Conservation (phyloP, 2,329 filamentous ascomycete species). For the Arachnomyces sp. region DNA sequence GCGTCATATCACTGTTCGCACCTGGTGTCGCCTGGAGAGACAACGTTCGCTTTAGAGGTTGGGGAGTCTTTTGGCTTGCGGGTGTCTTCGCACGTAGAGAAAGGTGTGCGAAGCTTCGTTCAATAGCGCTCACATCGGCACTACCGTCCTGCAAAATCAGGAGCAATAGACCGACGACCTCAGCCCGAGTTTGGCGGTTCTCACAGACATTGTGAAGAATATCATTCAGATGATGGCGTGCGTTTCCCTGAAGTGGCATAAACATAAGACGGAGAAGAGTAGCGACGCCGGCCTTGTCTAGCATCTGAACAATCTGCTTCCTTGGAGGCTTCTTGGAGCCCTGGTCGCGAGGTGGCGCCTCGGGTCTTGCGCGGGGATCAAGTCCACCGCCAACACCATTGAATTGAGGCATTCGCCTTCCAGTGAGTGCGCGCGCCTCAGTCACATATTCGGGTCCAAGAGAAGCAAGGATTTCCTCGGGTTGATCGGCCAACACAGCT, state of each 20-base stretch:
- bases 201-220: constrained; percentile 88
- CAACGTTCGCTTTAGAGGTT: constrained; percentile 64
- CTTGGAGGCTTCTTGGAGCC: constrained; percentile 57
- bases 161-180: constrained; percentile 85
- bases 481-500: constrained; percentile 83
- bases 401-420: constrained; percentile 48
- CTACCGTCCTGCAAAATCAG: constrained; percentile 95
- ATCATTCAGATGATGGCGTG: constrained; percentile 72
- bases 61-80: constrained; percentile 70
- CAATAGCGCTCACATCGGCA: constrained; percentile 83
- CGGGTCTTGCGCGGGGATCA: constrained; percentile 17
- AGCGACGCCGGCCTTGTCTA: constrained; percentile 90
- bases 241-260: constrained; percentile 80
- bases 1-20: constrained; percentile 79
- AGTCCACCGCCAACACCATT: constrained; percentile 34
- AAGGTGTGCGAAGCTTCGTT: constrained; percentile 88
- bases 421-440: constrained; percentile 67
- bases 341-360: constrained; percentile 34
- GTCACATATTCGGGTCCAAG: constrained; percentile 78
- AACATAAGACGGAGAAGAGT: constrained; percentile 99
- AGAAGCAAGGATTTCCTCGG: constrained; percentile 74
- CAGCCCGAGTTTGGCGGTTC: constrained; percentile 89
- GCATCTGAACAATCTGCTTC: constrained; percentile 84
- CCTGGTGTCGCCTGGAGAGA: constrained; percentile 48
- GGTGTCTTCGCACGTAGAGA: constrained; percentile 83